Percentiles rank a stretch among this genome's conserved stretches.
These are phyloP conservation scores for Trichothecium sympodiale DNA, from an alignment of 2,329 filamentous ascomycete genomes.

Conservation along the genomic window DNA sequence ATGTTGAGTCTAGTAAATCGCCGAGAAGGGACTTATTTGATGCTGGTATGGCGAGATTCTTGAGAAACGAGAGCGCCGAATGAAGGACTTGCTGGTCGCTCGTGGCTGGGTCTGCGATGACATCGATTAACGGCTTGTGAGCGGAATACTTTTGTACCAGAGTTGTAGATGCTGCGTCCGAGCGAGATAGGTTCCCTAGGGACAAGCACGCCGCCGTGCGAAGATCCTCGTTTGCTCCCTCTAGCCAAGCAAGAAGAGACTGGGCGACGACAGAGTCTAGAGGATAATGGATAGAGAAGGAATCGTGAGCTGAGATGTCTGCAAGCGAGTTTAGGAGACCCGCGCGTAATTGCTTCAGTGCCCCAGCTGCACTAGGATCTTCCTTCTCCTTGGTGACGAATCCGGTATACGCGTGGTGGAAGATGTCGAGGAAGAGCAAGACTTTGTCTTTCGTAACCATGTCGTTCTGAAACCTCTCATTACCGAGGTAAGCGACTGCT, in stretches of 20 bases:
- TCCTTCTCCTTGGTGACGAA: slow-evolving; percentile 28
- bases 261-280: slow-evolving; percentile 29
- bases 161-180: slow-evolving; percentile 38
- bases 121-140: slow-evolving; percentile 30
- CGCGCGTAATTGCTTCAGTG: slow-evolving; percentile 36
- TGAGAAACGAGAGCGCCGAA: slow-evolving; percentile 47
- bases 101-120: slow-evolving; percentile 30
- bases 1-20: slow-evolving; percentile 29
- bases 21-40: slow-evolving; percentile 43
- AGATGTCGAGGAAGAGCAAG: slow-evolving; percentile 33
- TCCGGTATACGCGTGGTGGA: slow-evolving; percentile 34
- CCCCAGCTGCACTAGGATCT: slow-evolving; percentile 29
- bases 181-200: slow-evolving; percentile 51
- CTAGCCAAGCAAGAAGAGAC: slow-evolving; percentile 37
- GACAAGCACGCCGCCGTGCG: slow-evolving; percentile 48
- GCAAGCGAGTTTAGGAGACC: slow-evolving; percentile 40
- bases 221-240: slow-evolving; percentile 27
- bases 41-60: slow-evolving; percentile 50
- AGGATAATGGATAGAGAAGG: slow-evolving; percentile 30
- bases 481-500: slow-evolving; percentile 44
- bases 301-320: slow-evolving; percentile 38
- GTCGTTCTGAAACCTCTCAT: slow-evolving; percentile 36
- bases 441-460: slow-evolving; percentile 30
- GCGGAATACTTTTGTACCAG: slow-evolving; percentile 33
- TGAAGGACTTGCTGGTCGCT: slow-evolving; percentile 42